Evolutionary conservation across 441 rosid genomes (phyloP).

Genomic region (Cnidoscolus chayamansa): DNA sequence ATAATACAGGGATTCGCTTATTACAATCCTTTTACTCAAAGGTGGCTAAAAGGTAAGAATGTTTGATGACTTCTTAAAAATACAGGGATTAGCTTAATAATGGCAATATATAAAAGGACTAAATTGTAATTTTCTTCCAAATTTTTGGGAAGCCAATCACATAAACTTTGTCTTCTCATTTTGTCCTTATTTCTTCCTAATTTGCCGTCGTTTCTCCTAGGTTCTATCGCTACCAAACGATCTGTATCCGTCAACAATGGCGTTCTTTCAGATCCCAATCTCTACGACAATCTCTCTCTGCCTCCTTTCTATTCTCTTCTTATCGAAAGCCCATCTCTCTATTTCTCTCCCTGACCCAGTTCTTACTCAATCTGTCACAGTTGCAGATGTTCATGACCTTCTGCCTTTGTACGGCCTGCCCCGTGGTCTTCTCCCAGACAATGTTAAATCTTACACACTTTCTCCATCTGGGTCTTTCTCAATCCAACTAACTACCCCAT

Average conservation of each 20-base stretch:
- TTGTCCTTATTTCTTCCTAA: background rate
- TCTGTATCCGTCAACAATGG: constrained; percentile 34
- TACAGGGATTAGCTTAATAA: no score
- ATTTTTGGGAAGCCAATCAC: background rate
- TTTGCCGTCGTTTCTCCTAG: background rate
- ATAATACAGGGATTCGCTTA: no score
- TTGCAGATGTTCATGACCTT: constrained; percentile 60
- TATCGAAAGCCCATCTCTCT: constrained; percentile 28
- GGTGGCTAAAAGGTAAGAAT: no score
- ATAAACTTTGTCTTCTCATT: background rate
- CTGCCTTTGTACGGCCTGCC: constrained; percentile 80
- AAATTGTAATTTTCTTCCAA: no score
- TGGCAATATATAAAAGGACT: no score
- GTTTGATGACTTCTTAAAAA: no score
- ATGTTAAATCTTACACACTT: constrained; percentile 54
- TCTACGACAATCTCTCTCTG: constrained; percentile 13
- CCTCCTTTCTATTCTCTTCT: constrained; percentile 29
- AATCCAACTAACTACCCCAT: constrained; percentile 40
- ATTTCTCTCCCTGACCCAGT: constrained; percentile 13
- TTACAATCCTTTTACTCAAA: no score
- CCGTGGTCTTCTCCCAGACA: constrained; percentile 60
- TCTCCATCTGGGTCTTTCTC: constrained; percentile 56
- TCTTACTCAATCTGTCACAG: constrained; percentile 7
- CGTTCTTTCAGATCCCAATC: constrained; percentile 2
- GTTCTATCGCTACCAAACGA: background rate